Evolutionary conservation across 192 early-diverging fungal species (phyloP).

Genomic region (Jimgerdemannia lactiflua): DNA sequence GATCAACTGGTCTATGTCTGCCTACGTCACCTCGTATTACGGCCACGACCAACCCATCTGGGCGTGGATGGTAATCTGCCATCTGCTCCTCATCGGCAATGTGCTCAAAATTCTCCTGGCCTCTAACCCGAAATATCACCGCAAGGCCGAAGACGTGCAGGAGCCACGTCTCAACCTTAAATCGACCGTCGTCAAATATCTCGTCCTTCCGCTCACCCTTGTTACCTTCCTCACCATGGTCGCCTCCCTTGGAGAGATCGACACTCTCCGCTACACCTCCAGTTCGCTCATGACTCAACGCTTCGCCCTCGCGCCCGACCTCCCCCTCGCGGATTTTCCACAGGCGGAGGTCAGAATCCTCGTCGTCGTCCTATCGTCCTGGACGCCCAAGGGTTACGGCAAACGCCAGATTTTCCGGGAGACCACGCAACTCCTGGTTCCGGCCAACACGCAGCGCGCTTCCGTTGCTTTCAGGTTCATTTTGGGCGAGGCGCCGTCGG

Average conservation of each 20-base stretch:
- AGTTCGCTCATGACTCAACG: conserved; percentile 24
- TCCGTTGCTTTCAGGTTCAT: conserved; percentile 51
- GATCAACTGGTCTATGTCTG: conserved; percentile 52
- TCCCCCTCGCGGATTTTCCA: conserved; percentile 25
- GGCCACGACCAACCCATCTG: conserved; percentile 55
- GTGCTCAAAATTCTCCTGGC: conserved; percentile 29
- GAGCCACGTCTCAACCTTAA: conserved; percentile 25
- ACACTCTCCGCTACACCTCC: conserved; percentile 31
- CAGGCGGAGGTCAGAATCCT: conserved; percentile 41
- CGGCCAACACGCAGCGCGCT: conserved; percentile 32
- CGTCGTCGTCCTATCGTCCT: conserved; percentile 52
- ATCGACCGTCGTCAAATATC: conserved; percentile 30
- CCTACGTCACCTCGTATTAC: conserved; percentile 44
- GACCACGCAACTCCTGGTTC: conserved; percentile 42
- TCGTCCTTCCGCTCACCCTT: conserved; percentile 46
- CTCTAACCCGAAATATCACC: conserved; percentile 31
- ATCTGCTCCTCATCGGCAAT: conserved; percentile 40
- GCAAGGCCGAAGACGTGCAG: conserved; percentile 17
- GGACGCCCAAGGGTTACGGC: conserved; percentile 47
- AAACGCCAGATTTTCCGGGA: conserved; percentile 48
- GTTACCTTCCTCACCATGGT: conserved; percentile 55
- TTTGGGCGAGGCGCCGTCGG: conserved; percentile 44
- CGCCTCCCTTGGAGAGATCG: conserved; percentile 42
- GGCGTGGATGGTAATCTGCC: conserved; percentile 52
- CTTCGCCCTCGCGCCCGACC: conserved; percentile 25